Evolutionary conservation across 495 filamentous ascomycete species (phyloP).

Genomic region (Penicillium flavigenum): DNA sequence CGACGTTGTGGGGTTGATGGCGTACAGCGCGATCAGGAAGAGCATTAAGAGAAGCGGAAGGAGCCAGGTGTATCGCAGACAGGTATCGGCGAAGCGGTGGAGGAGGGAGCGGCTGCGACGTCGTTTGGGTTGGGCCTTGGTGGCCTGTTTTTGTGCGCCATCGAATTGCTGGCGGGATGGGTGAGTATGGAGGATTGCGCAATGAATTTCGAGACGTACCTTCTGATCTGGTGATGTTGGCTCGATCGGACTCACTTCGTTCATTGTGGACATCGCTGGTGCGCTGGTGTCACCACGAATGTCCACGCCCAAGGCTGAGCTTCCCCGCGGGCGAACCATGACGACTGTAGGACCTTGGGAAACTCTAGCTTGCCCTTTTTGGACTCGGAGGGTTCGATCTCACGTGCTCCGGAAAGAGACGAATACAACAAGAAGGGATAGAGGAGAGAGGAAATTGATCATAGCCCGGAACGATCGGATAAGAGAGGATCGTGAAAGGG

Average conservation of each 20-base stretch:
- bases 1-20: slow-evolving; percentile 71
- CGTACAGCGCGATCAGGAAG: slow-evolving; percentile 65
- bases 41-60: slow-evolving; percentile 70
- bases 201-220: slow-evolving; percentile 27
- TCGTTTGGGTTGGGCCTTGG: slow-evolving; percentile 46
- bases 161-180: slow-evolving; percentile 23
- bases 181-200: slow-evolving; percentile 18
- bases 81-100: slow-evolving; percentile 63
- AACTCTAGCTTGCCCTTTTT: not conserved
- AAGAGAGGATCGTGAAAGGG: slow-evolving; percentile 1
- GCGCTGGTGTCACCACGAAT: slow-evolving; percentile 54
- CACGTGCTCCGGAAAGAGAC: slow-evolving; percentile 1
- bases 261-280: slow-evolving; percentile 54
- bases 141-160: slow-evolving; percentile 29
- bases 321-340: slow-evolving; percentile 49
- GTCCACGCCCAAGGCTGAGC: slow-evolving; percentile 51
- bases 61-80: slow-evolving; percentile 76
- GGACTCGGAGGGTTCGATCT: not conserved
- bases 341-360: not conserved
- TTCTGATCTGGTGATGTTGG: slow-evolving; percentile 40
- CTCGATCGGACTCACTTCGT: slow-evolving; percentile 47
- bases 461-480: slow-evolving; percentile 8
- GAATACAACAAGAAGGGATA: not conserved
- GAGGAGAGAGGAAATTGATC: not conserved
- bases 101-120: slow-evolving; percentile 59